Evolutionary conservation across 2,329 filamentous ascomycete species (phyloP), one percentile per base, ranked within the genome.

Genomic region (Aspergillus jensenii): DNA sequence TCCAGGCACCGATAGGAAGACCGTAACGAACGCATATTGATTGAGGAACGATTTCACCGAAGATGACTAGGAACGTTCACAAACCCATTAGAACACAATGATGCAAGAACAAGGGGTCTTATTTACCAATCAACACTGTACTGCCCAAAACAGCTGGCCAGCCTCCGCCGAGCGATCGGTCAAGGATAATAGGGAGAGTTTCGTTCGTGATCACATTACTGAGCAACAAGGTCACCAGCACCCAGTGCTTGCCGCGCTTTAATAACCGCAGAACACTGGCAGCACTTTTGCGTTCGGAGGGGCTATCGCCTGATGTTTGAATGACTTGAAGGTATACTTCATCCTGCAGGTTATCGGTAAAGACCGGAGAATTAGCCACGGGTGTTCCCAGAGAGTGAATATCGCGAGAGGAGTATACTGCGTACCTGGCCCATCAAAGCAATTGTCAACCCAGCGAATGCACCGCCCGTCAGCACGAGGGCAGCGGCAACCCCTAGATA

Each of bases 131-230:
- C 62, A 98, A 79, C 14, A 96, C 85, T 1, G 95, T 99, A 79
- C 91, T 96, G 68, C 93, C 92, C 52, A 98, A 83, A 21, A 98
- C 91, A 60, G 95, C 95, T 60, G 93, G 93, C 81, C 96, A 93
- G 63, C 95, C 95, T 65, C 95, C 95, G 31, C 95, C 95, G 17
- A 99, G 84, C 56, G 92, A 96, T 56, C 95, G 84, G 76, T 99
- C 95, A 52, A 99, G 84, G 11, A 99, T 91, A 61, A 99, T 96
- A 27, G 95, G 95, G 14, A 97, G 81, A 2, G 93, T 96, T 78
- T 98, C 95, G 75, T 99, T 98, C 64, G 96, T 96, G 68, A 99
- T 96, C 71, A 99, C 95, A 74, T 99, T 99, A 74, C 92, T 92
- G 56, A 99, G 81, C 7, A 99, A 84, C 25, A 99, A 79, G 3